Evolutionary conservation across 306 rosid genomes (phyloP).

Genomic region (Cyamopsis tetragonoloba): DNA sequence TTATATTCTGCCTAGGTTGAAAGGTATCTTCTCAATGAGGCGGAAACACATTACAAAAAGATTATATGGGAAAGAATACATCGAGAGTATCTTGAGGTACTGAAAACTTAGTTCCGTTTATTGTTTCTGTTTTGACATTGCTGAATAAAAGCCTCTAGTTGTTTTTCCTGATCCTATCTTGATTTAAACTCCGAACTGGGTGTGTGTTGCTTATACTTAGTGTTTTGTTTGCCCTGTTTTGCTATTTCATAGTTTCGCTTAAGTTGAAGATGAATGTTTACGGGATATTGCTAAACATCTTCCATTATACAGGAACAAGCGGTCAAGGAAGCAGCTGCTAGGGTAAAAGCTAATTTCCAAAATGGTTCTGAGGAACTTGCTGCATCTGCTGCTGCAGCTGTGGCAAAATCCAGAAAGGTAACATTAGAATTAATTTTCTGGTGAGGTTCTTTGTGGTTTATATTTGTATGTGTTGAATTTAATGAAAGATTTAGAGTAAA

Average conservation of each 20-base stretch:
- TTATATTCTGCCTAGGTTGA: no score
- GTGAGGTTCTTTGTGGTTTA: neutral
- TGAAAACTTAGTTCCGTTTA: neutral
- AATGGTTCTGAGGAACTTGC: conserved; percentile 44
- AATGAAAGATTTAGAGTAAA: no score
- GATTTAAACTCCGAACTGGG: neutral
- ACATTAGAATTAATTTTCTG: neutral
- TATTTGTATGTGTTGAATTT: no score
- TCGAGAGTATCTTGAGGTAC: conserved; percentile 55
- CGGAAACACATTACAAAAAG: conserved; percentile 41
- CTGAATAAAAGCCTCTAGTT: neutral
- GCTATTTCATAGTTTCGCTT: neutral
- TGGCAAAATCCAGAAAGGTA: conserved; percentile 55
- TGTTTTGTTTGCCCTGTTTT: neutral
- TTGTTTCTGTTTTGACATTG: neutral
- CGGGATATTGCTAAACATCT: neutral
- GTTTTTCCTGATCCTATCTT: neutral
- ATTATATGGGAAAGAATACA: conserved; percentile 58
- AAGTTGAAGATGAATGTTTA: neutral
- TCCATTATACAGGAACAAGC: conserved; percentile 56
- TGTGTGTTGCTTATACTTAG: conserved; percentile 1
- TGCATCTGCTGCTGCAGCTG: conserved; percentile 39
- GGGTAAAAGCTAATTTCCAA: conserved; percentile 34
- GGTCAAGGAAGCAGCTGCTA: conserved; percentile 51
- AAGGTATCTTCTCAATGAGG: conserved; percentile 56